Evolutionary conservation across 2,329 filamentous ascomycete genomes (phyloP).

Genomic region (Geosmithia putterillii): DNA sequence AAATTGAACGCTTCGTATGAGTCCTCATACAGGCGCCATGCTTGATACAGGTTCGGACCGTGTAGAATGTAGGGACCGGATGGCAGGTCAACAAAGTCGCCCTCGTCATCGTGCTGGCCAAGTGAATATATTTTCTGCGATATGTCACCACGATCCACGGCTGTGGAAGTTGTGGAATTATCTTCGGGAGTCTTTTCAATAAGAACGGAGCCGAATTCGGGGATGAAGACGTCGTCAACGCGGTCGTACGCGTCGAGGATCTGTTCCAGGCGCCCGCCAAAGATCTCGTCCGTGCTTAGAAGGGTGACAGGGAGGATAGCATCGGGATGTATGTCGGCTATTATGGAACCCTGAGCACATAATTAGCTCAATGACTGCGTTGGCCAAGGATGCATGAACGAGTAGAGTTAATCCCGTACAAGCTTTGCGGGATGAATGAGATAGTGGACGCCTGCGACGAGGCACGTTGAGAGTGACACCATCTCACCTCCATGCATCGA

Average conservation of each 20-base stretch:
- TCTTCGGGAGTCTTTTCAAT: constrained; percentile 21
- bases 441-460: constrained; percentile 24
- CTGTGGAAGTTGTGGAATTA: neutral
- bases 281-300: constrained; percentile 23
- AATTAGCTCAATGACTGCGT: neutral
- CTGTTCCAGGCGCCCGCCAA: constrained; percentile 18
- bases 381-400: too few relatives aligned
- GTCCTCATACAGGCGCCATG: constrained; percentile 27
- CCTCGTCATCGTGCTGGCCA: constrained; percentile 1
- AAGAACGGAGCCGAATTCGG: constrained; percentile 23
- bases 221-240: constrained; percentile 24
- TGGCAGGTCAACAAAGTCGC: constrained; percentile 14
- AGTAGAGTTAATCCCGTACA: constrained; percentile 9
- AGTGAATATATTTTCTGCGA: constrained; percentile 1
- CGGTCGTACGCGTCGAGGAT: constrained; percentile 17
- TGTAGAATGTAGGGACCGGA: constrained; percentile 28
- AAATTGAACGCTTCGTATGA: constrained; percentile 19
- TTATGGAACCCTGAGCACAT: constrained; percentile 20
- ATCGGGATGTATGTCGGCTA: constrained; percentile 26
- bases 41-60: constrained; percentile 26
- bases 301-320: constrained; percentile 26
- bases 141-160: neutral
- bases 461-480: constrained; percentile 18
- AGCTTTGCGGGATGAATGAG: constrained; percentile 25
- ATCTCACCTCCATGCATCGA: neutral